Evolutionary conservation across 345 rosid species (phyloP), one percentile per base, ranked within the genome.

Genomic region (Lagerstroemia speciosa): DNA sequence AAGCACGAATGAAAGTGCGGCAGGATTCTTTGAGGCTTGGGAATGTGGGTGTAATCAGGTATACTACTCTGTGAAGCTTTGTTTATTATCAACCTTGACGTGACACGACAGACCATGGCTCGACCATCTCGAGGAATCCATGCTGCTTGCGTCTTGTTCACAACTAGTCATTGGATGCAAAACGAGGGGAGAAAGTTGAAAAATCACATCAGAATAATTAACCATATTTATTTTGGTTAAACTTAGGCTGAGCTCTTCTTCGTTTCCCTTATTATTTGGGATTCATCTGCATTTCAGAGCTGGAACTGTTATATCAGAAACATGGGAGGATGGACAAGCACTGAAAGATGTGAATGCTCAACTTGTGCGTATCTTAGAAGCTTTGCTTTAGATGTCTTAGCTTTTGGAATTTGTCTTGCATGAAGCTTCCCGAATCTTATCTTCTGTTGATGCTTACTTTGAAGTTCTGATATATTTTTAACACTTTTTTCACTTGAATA

Each of bases 321-420:
- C 97, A 2, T 95, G 99, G 99, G 99, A 95, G 82, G 99, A 95
- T 70, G 99, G 99, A 63, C 99, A 90, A 77, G 84, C 85, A 50
- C 80, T 95, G 77, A 95, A 92, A 82, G 99, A 95, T 84, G 69
- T 95, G 76, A 95, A 95, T 83, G 75, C 83, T 78, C 96, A 92
- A 75, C 97, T 95, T 66, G 99, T 95, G 81, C 41, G 96, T 82
- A 69, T 7, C 38, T 34, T 41, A n/a, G 10, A 15, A 30, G 41
- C 20, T 69, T 57, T 40, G 9, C 33, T 45, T 30, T 67, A 67
- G 36, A 27, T 17, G 29, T 22, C 6, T n/a, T 52, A 27, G 6
- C 37, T 62, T 31, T 41, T 29, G 22, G 31, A 66, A 38, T 69
- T 37, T 40, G 24, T 60, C 19, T 8, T 67, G 31, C 55, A 27